These are phyloP conservation scores for Piromyces finnis DNA, from an alignment of 192 early-diverging fungal genomes.

Conservation along the genomic window DNA sequence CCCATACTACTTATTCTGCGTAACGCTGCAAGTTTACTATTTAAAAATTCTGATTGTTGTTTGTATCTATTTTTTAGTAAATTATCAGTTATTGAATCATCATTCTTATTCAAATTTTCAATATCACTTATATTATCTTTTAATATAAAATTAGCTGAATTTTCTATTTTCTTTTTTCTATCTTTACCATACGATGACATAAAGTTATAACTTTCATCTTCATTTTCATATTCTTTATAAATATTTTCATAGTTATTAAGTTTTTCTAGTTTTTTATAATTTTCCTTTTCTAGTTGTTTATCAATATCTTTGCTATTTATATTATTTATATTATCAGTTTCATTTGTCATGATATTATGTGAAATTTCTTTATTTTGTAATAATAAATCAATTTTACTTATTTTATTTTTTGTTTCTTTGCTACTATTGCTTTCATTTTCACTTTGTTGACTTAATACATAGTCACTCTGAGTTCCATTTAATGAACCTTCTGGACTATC, in stretches of 20 bases:
- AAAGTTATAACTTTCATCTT: neutral
- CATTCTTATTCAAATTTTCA: neutral
- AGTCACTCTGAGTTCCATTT: neutral
- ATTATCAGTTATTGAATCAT: neutral
- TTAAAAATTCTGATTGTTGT: neutral
- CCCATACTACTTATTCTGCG: neutral
- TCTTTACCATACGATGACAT: neutral
- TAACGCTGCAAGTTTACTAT: neutral
- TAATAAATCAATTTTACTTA: neutral
- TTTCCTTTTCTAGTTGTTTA: neutral
- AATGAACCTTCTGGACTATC: neutral
- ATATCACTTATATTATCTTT: neutral
- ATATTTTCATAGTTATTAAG: neutral
- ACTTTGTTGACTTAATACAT: neutral
- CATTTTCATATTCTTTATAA: neutral
- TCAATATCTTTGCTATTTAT: neutral
- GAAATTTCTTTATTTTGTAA: neutral
- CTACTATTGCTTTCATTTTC: neutral
- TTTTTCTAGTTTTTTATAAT: neutral
- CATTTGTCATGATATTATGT: neutral
- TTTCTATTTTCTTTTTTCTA: neutral
- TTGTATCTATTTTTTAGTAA: neutral
- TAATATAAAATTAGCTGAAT: neutral
- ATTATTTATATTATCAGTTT: neutral
- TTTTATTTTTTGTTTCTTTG: neutral